Base-by-base conservation (phyloP, 2,329 filamentous ascomycete species). In the Periconia macrospinosa region DNA sequence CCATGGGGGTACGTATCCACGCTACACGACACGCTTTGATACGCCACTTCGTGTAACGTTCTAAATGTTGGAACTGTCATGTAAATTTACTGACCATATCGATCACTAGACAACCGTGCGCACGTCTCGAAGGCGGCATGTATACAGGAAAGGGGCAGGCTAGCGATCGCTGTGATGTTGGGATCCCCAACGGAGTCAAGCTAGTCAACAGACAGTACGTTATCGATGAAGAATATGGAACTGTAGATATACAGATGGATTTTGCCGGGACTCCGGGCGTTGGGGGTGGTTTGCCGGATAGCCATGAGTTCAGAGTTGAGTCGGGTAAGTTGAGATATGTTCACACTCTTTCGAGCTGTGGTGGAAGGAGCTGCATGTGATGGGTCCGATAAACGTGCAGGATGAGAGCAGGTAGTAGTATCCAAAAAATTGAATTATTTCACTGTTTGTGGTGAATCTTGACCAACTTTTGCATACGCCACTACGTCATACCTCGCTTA, bases 281-380 rank as follows among this genome's bases (percentile, higher is more conserved):
- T 3, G 45, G 50, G 0, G 53, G 52, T 13, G 67, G 67, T 1
- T 48, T 68, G 55, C 67, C 67, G n/a, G 66, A 70, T 61, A 67
- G 63, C 44, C 67, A 70, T 63, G 66, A 69, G 45, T 70, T 70
- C 48, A 54, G 67, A 45, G 46, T 70, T 41, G 66, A 70, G 54
- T 54, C 57, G 2, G 65, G 66, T 18, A 69, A 67, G 59, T 43
- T 65, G 35, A 56, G 60, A 41, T 63, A 60, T 53, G 60, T 65
- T 43, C 61, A 65, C 52, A 65, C 61, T 14, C 47, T 61, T 45
- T 47, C 44, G 30, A 57, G 53, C 11, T 62, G 60, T 57, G 60
- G 60, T 15, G 58, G 58, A 14, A 60, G 50, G 46, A 41, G 49
- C 8, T 62, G 60, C 45, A 62, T 62, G 59, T 59, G 52, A 35